phyloP scores from a whole-genome alignment of 169 alveolate species.

The Plasmodium falciparum region DNA sequence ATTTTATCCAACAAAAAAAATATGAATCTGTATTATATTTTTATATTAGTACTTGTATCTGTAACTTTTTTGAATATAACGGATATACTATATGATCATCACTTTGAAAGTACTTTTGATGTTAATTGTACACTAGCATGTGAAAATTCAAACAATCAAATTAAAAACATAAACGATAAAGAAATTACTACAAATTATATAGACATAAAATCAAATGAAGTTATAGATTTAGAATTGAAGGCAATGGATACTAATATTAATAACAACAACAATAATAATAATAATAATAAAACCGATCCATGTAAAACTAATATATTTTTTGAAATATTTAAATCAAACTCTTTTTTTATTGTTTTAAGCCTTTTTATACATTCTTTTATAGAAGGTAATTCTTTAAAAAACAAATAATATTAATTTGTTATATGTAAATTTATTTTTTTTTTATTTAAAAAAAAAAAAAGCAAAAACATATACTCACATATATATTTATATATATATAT shows the following conservation, averaged over 20 bases:
- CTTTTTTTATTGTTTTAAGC: slow-evolving; percentile 70
- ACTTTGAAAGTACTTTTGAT: slow-evolving; percentile 46
- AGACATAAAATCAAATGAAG: slow-evolving; percentile 12
- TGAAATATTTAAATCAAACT: slow-evolving; percentile 47
- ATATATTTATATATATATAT: slow-evolving; percentile 7
- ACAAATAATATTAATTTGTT: neutral
- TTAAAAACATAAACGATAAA: slow-evolving; percentile 22
- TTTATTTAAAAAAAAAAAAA: neutral
- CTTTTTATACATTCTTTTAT: slow-evolving; percentile 70
- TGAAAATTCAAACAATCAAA: slow-evolving; percentile 24
- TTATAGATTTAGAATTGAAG: slow-evolving; percentile 17
- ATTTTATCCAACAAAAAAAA: slow-evolving; percentile 54
- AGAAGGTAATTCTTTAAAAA: slow-evolving; percentile 45
- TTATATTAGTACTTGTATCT: slow-evolving; percentile 60
- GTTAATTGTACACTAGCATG: slow-evolving; percentile 22
- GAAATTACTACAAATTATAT: slow-evolving; percentile 26
- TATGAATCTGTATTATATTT: slow-evolving; percentile 35
- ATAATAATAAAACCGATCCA: no score
- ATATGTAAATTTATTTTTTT: no score
- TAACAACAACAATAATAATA: neutral
- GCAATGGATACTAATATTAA: slow-evolving; percentile 30
- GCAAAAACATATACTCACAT: neutral
- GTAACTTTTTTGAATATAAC: slow-evolving; percentile 72
- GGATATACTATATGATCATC: slow-evolving; percentile 58
- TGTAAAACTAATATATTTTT: slow-evolving; percentile 34